Base-by-base conservation (phyloP, 1,139 yeast genomes). In the Diutina catenulata region DNA sequence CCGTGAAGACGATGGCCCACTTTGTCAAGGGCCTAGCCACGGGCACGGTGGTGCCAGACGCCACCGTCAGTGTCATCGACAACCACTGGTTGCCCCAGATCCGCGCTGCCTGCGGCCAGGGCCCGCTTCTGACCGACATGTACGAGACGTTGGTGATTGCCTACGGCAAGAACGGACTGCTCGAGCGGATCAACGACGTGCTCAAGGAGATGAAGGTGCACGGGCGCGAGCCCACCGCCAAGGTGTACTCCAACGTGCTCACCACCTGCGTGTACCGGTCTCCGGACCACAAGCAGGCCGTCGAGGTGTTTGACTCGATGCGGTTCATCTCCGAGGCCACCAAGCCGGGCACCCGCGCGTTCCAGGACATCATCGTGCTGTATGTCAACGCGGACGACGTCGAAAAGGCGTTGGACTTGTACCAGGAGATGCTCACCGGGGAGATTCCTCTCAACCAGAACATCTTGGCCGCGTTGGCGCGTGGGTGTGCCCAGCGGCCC, bases 281-380 rank as follows among this genome's bases (percentile, higher is more conserved):
- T 18, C 60, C 61, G 19, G 70, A 76, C 42, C 75, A 67, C 45
- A 57, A 66, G 26, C 76, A 74, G 45, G 95, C 95, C 0, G 70
- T 74, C 41, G 76, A 77, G 38, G 64, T 83, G 1, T 91, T 91
- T 53, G 91, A 81, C 48, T 74, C 86, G 45, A 79, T 91, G 87
- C 88, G 86, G 53, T 88, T 83, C 52, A 57, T 80, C 44, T 76
- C 93, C 1, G 52, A 64, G 5, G 57, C 61, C 24, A 73, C 84
- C 2, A 70, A 72, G 39, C 96, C 97, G 0, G 80, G 76, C 38
- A 53, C 73, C 0, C 57, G 62, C 16, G 74, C 86, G 1, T 91
- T 86, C 55, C 77, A 79, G 42, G 73, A 81, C 13, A 72, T 87
- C 59, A 70, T 88, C 18, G 67, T 76, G 7, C 66, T 86, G 2